A percentile compares a stretch with the other conserved stretches of the same genome.
Evolutionary conservation across 345 rosid genomes (phyloP).

Genomic region (Linum lewisii): DNA sequence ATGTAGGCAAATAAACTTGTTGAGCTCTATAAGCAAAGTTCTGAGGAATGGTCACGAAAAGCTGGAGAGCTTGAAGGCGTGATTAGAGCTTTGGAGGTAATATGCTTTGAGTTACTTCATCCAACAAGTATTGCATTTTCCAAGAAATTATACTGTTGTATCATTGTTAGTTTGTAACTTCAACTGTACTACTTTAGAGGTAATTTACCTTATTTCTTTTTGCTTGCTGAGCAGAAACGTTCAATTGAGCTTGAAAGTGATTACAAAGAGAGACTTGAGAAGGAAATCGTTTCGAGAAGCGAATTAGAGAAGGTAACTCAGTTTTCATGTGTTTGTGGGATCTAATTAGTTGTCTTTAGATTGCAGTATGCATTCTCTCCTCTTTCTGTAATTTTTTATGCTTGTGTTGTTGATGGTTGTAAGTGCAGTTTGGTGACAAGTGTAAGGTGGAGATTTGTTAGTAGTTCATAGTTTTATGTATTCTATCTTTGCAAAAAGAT

Average conservation of each 20-base stretch:
- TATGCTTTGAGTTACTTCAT: constrained; percentile 11
- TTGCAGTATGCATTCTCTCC: neutral
- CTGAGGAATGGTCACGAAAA: constrained; percentile 90
- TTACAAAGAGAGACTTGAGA: constrained; percentile 67
- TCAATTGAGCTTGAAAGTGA: constrained; percentile 60
- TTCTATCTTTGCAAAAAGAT: neutral
- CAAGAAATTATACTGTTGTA: neutral
- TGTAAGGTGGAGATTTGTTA: too few relatives aligned
- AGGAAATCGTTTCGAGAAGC: constrained; percentile 55
- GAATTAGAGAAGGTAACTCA: constrained; percentile 59
- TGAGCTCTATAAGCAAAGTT: constrained; percentile 82
- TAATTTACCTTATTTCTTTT: constrained; percentile 4
- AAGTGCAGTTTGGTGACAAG: too few relatives aligned
- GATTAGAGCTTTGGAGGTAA: constrained; percentile 83
- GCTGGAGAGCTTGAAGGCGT: constrained; percentile 98
- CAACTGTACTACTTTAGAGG: too few relatives aligned
- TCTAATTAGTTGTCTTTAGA: neutral
- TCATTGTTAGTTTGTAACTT: too few relatives aligned
- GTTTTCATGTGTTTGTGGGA: neutral
- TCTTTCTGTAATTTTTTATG: neutral
- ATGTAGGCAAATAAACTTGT: constrained; percentile 75
- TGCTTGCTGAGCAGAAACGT: constrained; percentile 39
- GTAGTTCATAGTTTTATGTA: neutral
- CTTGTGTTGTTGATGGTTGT: neutral
- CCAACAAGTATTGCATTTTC: neutral